Percentiles rank a stretch among this genome's conserved stretches.
Conservation (phyloP, 2,329 filamentous ascomycete genomes). For the Phialophora tarda region DNA sequence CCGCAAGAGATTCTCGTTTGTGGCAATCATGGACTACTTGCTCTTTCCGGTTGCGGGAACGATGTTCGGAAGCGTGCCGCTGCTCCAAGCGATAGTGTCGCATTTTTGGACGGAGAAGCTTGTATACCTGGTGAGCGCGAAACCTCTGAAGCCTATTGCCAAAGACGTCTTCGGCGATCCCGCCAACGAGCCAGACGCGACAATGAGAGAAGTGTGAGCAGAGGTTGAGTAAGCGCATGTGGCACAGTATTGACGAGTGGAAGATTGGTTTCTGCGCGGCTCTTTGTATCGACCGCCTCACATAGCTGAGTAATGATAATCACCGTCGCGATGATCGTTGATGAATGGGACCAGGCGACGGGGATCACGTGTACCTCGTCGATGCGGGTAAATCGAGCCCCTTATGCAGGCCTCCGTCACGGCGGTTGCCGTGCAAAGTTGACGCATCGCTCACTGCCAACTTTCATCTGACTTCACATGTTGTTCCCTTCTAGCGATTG, state of each 20-base stretch:
- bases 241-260: neutral
- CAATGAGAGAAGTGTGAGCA: slow-evolving; percentile 13
- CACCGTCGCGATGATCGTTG: too few species aligned
- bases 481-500: neutral
- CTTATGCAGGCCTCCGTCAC: neutral
- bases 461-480: neutral
- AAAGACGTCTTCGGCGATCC: neutral
- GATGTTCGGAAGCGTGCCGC: slow-evolving; percentile 70
- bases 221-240: neutral
- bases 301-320: slow-evolving; percentile 3
- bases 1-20: slow-evolving; percentile 61
- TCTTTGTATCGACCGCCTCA: neutral
- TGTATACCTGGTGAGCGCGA: slow-evolving; percentile 74
- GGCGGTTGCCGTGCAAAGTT: neutral
- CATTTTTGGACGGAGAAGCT: slow-evolving; percentile 74
- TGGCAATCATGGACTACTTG: slow-evolving; percentile 67
- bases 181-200: neutral
- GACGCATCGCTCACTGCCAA: neutral
- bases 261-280: neutral
- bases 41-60: slow-evolving; percentile 71
- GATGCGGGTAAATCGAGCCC: neutral
- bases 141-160: slow-evolving; percentile 50
- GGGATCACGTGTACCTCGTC: neutral
- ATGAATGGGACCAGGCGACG: neutral
- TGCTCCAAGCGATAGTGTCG: slow-evolving; percentile 69